Conservation (phyloP, 352 stramenopile species). For the Phytophthora citrophthora region DNA sequence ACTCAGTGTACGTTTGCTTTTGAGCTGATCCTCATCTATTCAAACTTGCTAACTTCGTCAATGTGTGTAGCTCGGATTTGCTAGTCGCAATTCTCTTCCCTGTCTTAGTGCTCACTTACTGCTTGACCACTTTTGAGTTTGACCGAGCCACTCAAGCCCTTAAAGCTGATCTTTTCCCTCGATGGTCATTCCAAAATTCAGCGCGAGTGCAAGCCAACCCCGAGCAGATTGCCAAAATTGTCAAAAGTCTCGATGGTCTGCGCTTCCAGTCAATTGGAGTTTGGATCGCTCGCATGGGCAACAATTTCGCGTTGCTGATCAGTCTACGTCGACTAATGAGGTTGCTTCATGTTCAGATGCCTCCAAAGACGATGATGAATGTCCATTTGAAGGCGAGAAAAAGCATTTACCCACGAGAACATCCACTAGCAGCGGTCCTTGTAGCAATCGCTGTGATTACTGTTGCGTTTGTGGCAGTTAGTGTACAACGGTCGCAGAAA, state of each 20-base stretch:
- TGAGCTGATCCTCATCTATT: too few species aligned
- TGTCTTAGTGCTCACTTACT: constrained; percentile 34
- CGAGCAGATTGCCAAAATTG: constrained; percentile 18
- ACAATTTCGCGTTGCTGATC: constrained; percentile 32
- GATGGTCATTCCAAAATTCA: constrained; percentile 28
- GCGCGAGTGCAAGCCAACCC: constrained; percentile 34
- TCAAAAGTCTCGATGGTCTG: constrained; percentile 37
- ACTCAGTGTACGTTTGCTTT: constrained; percentile 19
- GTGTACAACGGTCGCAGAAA: constrained; percentile 18
- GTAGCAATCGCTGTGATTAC: constrained; percentile 16
- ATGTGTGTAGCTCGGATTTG: constrained; percentile 37
- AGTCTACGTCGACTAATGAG: constrained; percentile 27
- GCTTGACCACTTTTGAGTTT: constrained; percentile 34
- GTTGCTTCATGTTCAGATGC: constrained; percentile 7
- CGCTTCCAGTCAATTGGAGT: constrained; percentile 30
- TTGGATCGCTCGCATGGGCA: constrained; percentile 40
- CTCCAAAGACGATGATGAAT: not conserved
- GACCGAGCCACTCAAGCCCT: constrained; percentile 28
- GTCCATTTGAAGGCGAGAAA: not conserved
- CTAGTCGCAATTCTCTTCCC: constrained; percentile 39
- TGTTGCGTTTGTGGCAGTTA: constrained; percentile 11
- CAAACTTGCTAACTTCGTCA: not conserved
- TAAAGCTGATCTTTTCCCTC: constrained; percentile 15
- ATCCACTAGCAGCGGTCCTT: constrained; percentile 23
- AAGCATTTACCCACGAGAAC: constrained; percentile 27